Conservation (phyloP, 805 yeast genomes). For the Kodamaea fukazawae region DNA sequence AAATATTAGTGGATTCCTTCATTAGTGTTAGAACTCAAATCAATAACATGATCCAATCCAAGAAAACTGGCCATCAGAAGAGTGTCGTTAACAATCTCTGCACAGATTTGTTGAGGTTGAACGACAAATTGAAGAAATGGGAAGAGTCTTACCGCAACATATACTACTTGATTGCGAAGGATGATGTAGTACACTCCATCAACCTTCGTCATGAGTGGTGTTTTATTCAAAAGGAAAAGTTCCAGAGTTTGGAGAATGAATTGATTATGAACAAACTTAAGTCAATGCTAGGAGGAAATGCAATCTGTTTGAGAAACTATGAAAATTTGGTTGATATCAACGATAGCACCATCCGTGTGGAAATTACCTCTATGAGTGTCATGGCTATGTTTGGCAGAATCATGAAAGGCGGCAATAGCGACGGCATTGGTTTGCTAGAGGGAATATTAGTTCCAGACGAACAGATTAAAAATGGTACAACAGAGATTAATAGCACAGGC, state of each 20-base stretch:
- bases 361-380: slow-evolving; percentile 69
- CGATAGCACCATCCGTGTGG: slow-evolving; percentile 48
- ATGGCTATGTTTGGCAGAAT: slow-evolving; percentile 61
- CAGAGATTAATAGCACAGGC: slow-evolving; percentile 8
- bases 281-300: slow-evolving; percentile 16
- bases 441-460: slow-evolving; percentile 36
- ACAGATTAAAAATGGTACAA: slow-evolving; percentile 4
- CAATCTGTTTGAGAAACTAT: slow-evolving; percentile 55
- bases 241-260: slow-evolving; percentile 29
- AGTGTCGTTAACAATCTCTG: slow-evolving; percentile 32
- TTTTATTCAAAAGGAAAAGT: slow-evolving; percentile 25
- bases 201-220: slow-evolving; percentile 33
- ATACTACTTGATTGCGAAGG: slow-evolving; percentile 2
- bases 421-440: slow-evolving; percentile 44
- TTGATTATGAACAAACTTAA: slow-evolving; percentile 23
- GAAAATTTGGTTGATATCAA: slow-evolving; percentile 57
- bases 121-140: slow-evolving; percentile 52
- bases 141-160: slow-evolving; percentile 28
- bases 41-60: slow-evolving; percentile 16
- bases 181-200: slow-evolving; percentile 4
- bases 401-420: slow-evolving; percentile 31
- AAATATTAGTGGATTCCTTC: slow-evolving; percentile 45
- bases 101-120: slow-evolving; percentile 36
- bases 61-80: slow-evolving; percentile 20
- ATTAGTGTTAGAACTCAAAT: slow-evolving; percentile 29